Base-by-base conservation (phyloP, 2,329 filamentous ascomycete species). In the Stachybotrys elegans region DNA sequence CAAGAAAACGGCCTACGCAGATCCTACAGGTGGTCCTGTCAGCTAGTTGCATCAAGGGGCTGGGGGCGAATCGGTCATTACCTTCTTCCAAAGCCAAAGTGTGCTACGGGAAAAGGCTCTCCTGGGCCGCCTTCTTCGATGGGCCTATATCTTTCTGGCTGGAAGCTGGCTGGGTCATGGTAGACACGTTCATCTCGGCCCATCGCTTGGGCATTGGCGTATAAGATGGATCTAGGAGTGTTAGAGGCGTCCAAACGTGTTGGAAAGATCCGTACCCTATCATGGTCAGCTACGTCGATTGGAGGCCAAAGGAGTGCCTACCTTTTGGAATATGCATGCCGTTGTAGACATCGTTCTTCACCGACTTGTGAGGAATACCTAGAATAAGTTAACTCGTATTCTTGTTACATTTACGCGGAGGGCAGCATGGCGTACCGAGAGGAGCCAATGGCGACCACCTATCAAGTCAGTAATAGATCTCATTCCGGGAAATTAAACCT, bases 291-390 rank as follows among this genome's bases (percentile, higher is more conserved):
- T 12, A 8, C 14, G 31, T 8, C 8, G 31, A 34, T 3, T 34
- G 9, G 31, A 13, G 11, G n/a, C 11, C 14, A 34, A 16, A 34
- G n/a, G n/a, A n/a, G n/a, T 42, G 9, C 44, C 29, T 48, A 60
- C 78, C 78, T 48, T 71, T 73, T 12, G 76, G 77, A 47, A 83
- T 79, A 48, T 73, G 70, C 63, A 78, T 76, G 39, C 71, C 76
- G 20, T 73, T 65, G 51, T 81, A 83, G 22, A 72, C 61, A 50
- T 83, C 79, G 46, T 82, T 77, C 43, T 73, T 57, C 3, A 72
- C 65, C 12, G 75, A 68, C 47, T 65, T 71, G 57, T 82, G 79
- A 9, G 79, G 78, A 42, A 81, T 76, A 5, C 58, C 58, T 58
- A 37, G 31, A 20, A 25, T 34, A 22, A 21, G 25, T 39, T 25